Percentiles rank a stretch among this genome's conserved stretches.
These are phyloP conservation scores for Coprinopsis sp. DNA, from an alignment of 768 basidiomycete species.

Conservation along the genomic window DNA sequence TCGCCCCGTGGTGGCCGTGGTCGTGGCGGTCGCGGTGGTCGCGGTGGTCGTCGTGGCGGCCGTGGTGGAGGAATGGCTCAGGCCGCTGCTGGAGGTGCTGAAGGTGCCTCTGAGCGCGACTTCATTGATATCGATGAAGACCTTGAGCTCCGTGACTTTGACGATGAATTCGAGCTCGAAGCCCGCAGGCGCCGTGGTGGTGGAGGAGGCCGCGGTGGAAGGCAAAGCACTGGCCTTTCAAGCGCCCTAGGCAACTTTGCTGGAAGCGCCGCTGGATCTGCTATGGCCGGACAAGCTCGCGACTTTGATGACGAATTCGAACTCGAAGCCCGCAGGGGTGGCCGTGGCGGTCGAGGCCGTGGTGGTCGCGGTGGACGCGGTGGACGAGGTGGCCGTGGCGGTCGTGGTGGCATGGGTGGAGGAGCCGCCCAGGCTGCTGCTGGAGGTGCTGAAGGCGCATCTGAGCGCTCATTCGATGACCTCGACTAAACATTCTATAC, in stretches of 20 bases:
- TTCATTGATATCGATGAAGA: not conserved
- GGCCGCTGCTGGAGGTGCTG: not conserved
- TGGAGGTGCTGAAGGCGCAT: not conserved
- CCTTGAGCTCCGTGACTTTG: not conserved
- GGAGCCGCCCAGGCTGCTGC: not conserved
- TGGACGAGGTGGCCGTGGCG: not conserved
- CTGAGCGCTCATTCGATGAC: too few species aligned
- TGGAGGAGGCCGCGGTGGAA: not conserved
- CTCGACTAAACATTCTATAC: too few species aligned
- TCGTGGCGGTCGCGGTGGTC: not conserved
- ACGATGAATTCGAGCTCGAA: constrained; percentile 1
- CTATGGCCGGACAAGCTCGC: not conserved
- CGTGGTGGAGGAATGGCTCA: not conserved
- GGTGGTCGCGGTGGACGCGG: not conserved
- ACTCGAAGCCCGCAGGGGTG: not conserved
- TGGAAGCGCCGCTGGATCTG: not conserved
- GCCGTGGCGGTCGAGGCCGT: not conserved
- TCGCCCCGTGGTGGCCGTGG: not conserved
- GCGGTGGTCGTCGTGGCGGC: not conserved
- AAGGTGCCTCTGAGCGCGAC: not conserved
- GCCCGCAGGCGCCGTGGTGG: not conserved
- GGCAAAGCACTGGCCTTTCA: not conserved
- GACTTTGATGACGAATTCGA: not conserved
- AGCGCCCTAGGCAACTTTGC: not conserved
- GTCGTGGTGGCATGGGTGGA: not conserved